Base-by-base conservation (phyloP, 352 stramenopile species). In the Globisporangium paddicum region DNA sequence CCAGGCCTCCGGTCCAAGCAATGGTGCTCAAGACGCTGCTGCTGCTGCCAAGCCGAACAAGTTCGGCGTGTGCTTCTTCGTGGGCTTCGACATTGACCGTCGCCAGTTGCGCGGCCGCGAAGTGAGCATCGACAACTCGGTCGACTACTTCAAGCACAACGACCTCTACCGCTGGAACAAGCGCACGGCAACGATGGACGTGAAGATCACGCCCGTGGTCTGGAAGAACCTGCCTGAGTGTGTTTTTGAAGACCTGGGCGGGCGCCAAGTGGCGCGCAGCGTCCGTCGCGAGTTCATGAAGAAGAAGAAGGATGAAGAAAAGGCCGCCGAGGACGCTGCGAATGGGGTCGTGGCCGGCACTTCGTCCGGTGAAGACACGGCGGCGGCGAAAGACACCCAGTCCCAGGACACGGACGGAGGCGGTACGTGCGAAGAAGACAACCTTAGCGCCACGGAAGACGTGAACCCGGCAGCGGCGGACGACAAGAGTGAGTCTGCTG, bases 161-260 rank as follows among this genome's bases (percentile, higher is more conserved):
- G 83, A 93, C 40, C 66, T 96, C 23, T 96, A 95, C 60, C 81
- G 85, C 37, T 94, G 86, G 86, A 93, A 91, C 79, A 95, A 96
- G 68, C 79, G 83, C 53, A 90, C 85, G 1, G 40, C 83, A 11
- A 87, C 81, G 2, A 96, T 96, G 86, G 86, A 95, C 59, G 83
- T 94, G 54, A 76, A 81, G 37, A 84, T 96, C 55, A 95, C 86
- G n/a, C 79, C 86, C 9, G 69, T 88, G 37, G 63, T 91, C 50
- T 96, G 86, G 86, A 96, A 96, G 71, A 75, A 82, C 35, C 64
- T 96, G 45, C 86, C 86, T 6, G 86, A 96, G 11, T 75, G 49
- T 59, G 83, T 96, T 2, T 96, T 96, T 57, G 85, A 94, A 65
- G 85, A 93, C 13, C 79, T 96, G 69, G 86, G 86, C n/a, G 86